Evolutionary conservation across 1,284 basidiomycete species (phyloP).

Genomic region (Rhodotorula sp.): DNA sequence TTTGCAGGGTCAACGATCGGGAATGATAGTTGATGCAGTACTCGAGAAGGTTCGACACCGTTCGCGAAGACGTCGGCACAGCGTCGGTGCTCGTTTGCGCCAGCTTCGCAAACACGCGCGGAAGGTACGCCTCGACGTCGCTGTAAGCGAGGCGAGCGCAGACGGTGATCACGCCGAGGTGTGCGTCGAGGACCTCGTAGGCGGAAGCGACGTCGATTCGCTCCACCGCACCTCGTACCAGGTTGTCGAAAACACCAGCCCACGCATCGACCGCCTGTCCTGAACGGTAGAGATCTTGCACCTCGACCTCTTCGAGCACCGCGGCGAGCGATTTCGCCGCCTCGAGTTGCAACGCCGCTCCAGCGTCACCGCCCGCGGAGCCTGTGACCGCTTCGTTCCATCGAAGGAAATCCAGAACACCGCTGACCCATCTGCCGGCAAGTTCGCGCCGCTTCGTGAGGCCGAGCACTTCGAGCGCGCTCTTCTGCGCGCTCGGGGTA

Average conservation of each 20-base stretch:
- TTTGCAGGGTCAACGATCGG: constrained; percentile 25
- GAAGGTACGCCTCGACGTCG: constrained; percentile 6
- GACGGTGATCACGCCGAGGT: constrained; percentile 4
- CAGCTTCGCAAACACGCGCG: constrained; percentile 17
- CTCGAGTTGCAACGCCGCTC: not conserved
- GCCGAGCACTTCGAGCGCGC: constrained; percentile 35
- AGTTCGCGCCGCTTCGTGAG: constrained; percentile 32
- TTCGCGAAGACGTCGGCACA: not conserved
- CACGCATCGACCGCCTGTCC: constrained; percentile 23
- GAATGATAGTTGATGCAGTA: constrained; percentile 31
- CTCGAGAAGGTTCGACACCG: constrained; percentile 15
- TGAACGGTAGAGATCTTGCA: constrained; percentile 24
- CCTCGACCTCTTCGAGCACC: constrained; percentile 28
- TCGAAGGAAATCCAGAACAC: constrained; percentile 11
- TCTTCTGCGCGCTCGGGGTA: constrained; percentile 36
- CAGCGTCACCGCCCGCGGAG: not conserved
- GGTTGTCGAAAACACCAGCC: constrained; percentile 13
- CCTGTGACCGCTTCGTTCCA: constrained; percentile 2
- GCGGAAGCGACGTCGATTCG: not conserved
- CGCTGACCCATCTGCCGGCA: constrained; percentile 23
- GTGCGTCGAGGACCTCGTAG: not conserved
- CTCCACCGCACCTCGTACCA: constrained; percentile 12
- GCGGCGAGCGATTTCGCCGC: not conserved
- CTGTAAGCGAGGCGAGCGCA: constrained; percentile 23
- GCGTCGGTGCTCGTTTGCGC: not conserved